Percentiles rank a stretch among this genome's conserved stretches.
Conservation (phyloP, 768 basidiomycete species). For the Candolleomyces eurysporus region DNA sequence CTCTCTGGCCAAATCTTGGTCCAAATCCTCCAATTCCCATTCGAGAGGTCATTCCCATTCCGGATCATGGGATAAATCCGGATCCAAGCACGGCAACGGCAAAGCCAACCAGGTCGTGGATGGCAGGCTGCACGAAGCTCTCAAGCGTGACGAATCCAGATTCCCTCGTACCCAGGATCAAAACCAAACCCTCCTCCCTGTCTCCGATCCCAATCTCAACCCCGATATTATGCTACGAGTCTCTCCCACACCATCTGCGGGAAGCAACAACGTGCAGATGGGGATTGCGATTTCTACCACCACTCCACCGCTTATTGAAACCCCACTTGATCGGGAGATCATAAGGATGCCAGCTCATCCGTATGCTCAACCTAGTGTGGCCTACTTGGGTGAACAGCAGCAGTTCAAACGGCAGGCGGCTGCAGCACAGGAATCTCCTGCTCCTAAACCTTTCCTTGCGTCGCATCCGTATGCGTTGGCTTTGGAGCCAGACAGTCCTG, state of each 20-base stretch:
- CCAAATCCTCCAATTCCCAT: constrained; percentile 34
- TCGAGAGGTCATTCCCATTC: constrained; percentile 39
- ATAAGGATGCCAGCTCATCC: constrained; percentile 43
- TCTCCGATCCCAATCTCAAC: constrained; percentile 3
- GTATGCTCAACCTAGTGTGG: constrained; percentile 46
- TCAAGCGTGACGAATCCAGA: constrained; percentile 38
- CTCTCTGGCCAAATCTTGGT: constrained; percentile 34
- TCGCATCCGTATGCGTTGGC: constrained; percentile 44
- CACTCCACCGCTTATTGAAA: constrained; percentile 26
- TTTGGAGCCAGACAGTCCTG: constrained; percentile 23
- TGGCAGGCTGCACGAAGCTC: constrained; percentile 29
- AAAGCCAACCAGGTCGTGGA: constrained; percentile 2
- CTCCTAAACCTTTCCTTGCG: constrained; percentile 25
- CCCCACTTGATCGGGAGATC: constrained; percentile 26
- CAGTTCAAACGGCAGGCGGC: neutral
- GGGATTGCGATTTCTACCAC: constrained; percentile 34
- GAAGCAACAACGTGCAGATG: constrained; percentile 28
- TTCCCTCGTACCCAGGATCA: constrained; percentile 44
- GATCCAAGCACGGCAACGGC: constrained; percentile 34
- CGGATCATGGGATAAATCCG: constrained; percentile 43
- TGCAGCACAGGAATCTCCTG: no score
- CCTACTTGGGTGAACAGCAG: constrained; percentile 16
- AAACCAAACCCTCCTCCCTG: constrained; percentile 28
- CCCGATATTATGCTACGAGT: constrained; percentile 13
- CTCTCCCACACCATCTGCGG: constrained; percentile 27